Evolutionary conservation across 1,284 basidiomycete genomes (phyloP), one percentile per base, ranked within the genome.

Genomic region (Xanthoconium separans): DNA sequence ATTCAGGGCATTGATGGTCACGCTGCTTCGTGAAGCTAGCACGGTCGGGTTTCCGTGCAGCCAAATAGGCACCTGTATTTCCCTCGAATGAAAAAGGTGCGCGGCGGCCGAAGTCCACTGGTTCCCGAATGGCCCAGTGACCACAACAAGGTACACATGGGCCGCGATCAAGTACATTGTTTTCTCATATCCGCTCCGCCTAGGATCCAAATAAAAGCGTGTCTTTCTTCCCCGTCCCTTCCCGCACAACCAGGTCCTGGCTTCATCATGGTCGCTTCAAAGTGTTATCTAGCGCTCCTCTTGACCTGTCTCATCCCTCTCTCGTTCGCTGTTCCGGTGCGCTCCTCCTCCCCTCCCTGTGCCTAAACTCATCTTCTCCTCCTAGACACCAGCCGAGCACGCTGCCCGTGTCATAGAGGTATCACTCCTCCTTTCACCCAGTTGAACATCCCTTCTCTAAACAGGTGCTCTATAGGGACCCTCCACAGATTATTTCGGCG

Each of bases 321-420:
- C 27, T 70, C 69, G 0, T 18, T 59, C 10, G 64, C 68, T 9
- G 3, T 51, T 20, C 69, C 69, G 4, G 68, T 67, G 31, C 29
- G 65, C 30, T 37, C 27, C 7, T 10, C 15, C 2, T 16, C 9
- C 10, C 13, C 31, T 20, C 6, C n/a, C 37, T 15, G 8, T 24
- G 9, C 22, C 13, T 22, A 3, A 15, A 18, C 51, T 55, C 6
- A 68, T 20, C 7, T 0, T 11, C 13, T 18, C 41, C 1, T 39
- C 43, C 2, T 16, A 70, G 68, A 55, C 50, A 47, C 30, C 51
- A 51, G 51, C 34, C 40, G 47, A 60, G 22, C 39, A 10, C 6
- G 44, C 47, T 6, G 46, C 43, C 34, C 61, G 56, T 31, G 34
- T 44, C 12, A 16, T 40, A 29, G 16, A 46, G 48, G 68, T 70